Evolutionary conservation across 148 eudicot species (phyloP).

Genomic region (Talinum fruticosum): DNA sequence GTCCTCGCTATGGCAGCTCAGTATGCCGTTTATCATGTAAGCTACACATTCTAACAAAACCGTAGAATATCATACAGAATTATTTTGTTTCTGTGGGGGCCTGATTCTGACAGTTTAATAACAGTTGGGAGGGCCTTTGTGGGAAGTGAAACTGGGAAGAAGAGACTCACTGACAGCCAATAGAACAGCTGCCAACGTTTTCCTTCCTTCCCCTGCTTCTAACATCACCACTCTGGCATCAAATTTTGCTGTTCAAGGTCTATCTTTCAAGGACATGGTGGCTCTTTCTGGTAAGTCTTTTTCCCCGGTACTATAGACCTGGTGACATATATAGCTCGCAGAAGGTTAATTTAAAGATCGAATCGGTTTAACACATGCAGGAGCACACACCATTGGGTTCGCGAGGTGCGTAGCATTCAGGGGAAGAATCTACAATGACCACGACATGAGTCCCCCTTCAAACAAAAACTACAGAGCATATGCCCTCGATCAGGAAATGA

Average conservation of each 20-base stretch:
- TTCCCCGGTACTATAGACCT: no score
- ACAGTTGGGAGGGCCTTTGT: conserved; percentile 48
- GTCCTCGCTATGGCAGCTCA: conserved; percentile 52
- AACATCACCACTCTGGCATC: conserved; percentile 34
- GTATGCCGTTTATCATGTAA: conserved; percentile 39
- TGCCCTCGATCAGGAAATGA: conserved; percentile 46
- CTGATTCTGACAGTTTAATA: neutral
- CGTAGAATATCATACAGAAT: no score
- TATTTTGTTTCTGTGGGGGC: no score
- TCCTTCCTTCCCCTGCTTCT: conserved; percentile 37
- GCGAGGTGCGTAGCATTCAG: conserved; percentile 46
- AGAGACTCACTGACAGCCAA: conserved; percentile 46
- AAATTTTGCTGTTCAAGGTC: conserved; percentile 39
- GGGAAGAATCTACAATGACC: conserved; percentile 48
- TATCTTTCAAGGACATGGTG: conserved; percentile 39
- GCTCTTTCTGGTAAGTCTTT: conserved; percentile 38
- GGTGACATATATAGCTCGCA: no score
- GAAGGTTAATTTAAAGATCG: no score
- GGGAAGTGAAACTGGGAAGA: conserved; percentile 49
- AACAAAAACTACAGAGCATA: conserved; percentile 20
- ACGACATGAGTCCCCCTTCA: conserved; percentile 41
- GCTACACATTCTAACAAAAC: neutral
- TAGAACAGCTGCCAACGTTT: conserved; percentile 34
- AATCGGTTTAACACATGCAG: conserved; percentile 10
- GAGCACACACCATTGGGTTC: conserved; percentile 54